Base-by-base conservation (phyloP, 2,329 filamentous ascomycete species). In the Metarhizium album region DNA sequence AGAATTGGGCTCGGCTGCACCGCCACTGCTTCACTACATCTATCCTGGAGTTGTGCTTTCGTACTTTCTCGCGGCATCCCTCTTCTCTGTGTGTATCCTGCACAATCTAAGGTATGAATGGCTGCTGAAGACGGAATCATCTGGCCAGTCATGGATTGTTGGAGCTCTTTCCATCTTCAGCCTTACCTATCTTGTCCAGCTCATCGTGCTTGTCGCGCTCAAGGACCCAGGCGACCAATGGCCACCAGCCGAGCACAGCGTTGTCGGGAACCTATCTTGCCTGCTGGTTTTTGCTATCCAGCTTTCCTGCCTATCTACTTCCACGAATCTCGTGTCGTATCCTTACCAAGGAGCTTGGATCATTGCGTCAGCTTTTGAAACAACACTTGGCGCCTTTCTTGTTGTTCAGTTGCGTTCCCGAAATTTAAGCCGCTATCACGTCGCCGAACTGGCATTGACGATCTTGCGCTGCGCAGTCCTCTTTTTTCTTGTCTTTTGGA, bases 211-310 rank as follows among this genome's bases (percentile, higher is more conserved):
- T 49, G 57, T 70, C 16, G 54, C 67, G 27, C 63, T 66, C 22
- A 67, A 69, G 42, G 27, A 67, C 14, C 38, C 66, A 29, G 60
- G 58, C 22, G 62, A 59, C 37, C 59, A 58, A 50, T 76, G 70
- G 71, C 67, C 66, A 40, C 65, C 67, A 1, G 68, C 73, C 22
- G 72, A 76, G 48, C 69, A 78, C 56, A 64, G 70, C 38, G 69
- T 75, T 54, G 74, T 87, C 49, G 78, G 80, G 49, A 68, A 78
- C 37, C 66, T 86, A 24, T 78, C 82, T 1, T 84, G 80, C 50
- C 70, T 82, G 45, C 65, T 87, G 27, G 71, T 80, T n/a, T 87
- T 83, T 63, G 75, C 79, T 3, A 73, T 83, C 14, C 72, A 84
- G 57, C 68, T 81, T 52, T 71, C 76, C 40, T 73, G 72, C 20